Conservation (phyloP, 2,329 filamentous ascomycete species). For the Diaporthe nobilis region DNA sequence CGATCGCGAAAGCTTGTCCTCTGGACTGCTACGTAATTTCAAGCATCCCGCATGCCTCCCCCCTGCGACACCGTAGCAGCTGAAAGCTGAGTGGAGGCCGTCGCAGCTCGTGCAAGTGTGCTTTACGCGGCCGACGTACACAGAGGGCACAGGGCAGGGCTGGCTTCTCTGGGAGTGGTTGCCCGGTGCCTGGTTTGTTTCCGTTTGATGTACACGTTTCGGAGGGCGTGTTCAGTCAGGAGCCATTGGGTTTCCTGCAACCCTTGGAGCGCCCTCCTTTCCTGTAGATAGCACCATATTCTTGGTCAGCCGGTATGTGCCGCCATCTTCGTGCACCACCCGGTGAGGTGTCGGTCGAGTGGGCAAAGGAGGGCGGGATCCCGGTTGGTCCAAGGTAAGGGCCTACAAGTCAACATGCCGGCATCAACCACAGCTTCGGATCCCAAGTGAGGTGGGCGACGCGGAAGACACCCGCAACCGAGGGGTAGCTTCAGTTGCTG, state of each 20-base stretch:
- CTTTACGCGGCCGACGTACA: constrained; percentile 39
- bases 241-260: constrained; percentile 35
- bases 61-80: constrained; percentile 27
- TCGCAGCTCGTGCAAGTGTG: constrained; percentile 39
- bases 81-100: constrained; percentile 36
- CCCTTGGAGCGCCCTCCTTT: constrained; percentile 5
- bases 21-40: constrained; percentile 31
- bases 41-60: constrained; percentile 22
- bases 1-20: constrained; percentile 32
- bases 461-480: constrained; percentile 21
- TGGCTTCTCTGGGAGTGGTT: constrained; percentile 33
- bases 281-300: constrained; percentile 10
- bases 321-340: not conserved
- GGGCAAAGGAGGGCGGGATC: not conserved
- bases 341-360: not conserved
- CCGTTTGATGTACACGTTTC: constrained; percentile 37
- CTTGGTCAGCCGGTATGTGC: constrained; percentile 1
- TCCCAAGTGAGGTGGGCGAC: constrained; percentile 23
- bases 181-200: constrained; percentile 34
- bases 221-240: constrained; percentile 21
- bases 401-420: constrained; percentile 1
- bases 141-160: constrained; percentile 32
- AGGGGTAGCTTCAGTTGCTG: constrained; percentile 39
- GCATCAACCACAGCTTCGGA: not conserved
- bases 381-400: not conserved